Evolutionary conservation across 306 rosid genomes (phyloP), one percentile per base, ranked within the genome.

Genomic region (Castanea crenata): DNA sequence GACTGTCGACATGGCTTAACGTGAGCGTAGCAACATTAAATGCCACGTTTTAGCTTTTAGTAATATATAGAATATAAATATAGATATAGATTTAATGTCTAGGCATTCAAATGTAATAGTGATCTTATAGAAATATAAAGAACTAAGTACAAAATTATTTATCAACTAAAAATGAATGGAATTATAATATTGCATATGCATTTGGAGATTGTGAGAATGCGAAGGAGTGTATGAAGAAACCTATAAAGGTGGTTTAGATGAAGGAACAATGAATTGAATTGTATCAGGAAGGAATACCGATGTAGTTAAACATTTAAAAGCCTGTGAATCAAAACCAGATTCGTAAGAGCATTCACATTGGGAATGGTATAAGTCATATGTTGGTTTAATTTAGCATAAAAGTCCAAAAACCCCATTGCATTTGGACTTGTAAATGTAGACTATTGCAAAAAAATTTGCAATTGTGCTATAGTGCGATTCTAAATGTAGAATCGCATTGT

Each of bases 1-100:
- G 1, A 2, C 2, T 25, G 0, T 1, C 1, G 2, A 25, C 2
- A 1, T 25, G 27, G 1, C 27, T 25, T 25, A 1, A 25, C 1
- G 27, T 25, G 27, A 25, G 27, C 2, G 27, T 25, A 25, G 27
- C 27, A 25, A 25, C 27, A 25, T 25, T 25, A 1, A 25, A 1
- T 25, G 27, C 27, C 27, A 25, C 27, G 27, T 1, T 25, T 25
- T 0, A 25, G 27, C 27, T 25, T 25, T 25, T 25, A 1, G 27
- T 1, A 25, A n/a, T 25, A 25, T 25, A 25, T 25, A 25, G 27
- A 25, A 25, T 25, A 25, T 25, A 25, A 1, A 25, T 25, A 25
- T 25, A 25, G 27, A 25, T 25, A 25, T 25, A 25, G 27, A 25
- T 61, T 13, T 23, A 31, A 13, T 61, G 23, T 11, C 14, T 21